Conservation (phyloP, 2,329 filamentous ascomycete species). For the Neofusicoccum parvum region DNA sequence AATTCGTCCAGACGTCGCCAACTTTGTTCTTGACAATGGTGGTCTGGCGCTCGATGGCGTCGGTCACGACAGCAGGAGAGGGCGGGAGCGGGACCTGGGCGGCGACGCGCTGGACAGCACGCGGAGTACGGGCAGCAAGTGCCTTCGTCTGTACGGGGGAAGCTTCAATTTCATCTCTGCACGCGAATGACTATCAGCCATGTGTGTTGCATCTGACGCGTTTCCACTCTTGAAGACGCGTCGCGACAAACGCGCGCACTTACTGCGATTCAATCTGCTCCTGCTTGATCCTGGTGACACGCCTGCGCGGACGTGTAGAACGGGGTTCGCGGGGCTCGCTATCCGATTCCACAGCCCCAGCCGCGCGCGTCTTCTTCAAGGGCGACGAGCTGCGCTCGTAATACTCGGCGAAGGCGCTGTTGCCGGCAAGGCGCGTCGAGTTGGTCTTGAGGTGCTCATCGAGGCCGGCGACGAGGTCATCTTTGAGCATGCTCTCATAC, state of each 20-base stretch:
- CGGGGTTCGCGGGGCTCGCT: conserved; percentile 31
- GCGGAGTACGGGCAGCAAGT: conserved; percentile 46
- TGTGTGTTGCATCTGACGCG: conserved; percentile 24
- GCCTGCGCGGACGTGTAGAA: conserved; percentile 23
- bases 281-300: conserved; percentile 38
- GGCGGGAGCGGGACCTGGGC: conserved; percentile 73
- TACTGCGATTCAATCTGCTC: conserved; percentile 33
- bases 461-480: conserved; percentile 74
- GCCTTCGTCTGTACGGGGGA: conserved; percentile 50
- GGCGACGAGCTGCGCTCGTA: conserved; percentile 67
- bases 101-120: conserved; percentile 39
- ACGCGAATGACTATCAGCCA: neutral
- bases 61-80: conserved; percentile 76
- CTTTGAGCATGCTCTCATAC: conserved; percentile 72
- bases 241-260: neutral
- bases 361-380: conserved; percentile 47
- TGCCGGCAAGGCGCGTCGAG: conserved; percentile 62
- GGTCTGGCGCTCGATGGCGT: conserved; percentile 73
- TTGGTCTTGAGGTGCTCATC: conserved; percentile 73
- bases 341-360: conserved; percentile 38
- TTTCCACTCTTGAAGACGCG: neutral
- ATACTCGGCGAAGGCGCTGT: conserved; percentile 71
- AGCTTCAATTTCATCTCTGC: conserved; percentile 25
- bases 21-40: conserved; percentile 68
- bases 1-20: conserved; percentile 64